These are phyloP conservation scores for Cyamopsis tetragonoloba DNA, from an alignment of 306 rosid genomes.

Conservation along the genomic window DNA sequence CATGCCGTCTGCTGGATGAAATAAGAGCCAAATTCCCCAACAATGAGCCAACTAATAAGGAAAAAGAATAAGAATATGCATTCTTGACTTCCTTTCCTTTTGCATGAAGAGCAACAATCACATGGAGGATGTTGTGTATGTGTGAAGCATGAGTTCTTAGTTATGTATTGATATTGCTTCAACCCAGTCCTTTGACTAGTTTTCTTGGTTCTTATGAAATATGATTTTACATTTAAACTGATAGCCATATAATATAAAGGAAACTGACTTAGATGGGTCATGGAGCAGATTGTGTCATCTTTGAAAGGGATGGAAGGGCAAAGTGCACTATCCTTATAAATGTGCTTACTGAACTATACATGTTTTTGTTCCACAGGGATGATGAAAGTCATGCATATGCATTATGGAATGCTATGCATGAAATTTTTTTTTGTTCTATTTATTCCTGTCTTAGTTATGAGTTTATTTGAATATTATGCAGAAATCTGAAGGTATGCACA, in stretches of 20 bases:
- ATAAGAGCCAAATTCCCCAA: slow-evolving; percentile 1
- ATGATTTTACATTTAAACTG: background rate
- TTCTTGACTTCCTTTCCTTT: slow-evolving; percentile 18
- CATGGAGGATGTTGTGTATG: slow-evolving; percentile 11
- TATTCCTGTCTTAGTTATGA: background rate
- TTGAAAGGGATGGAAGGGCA: slow-evolving; percentile 9
- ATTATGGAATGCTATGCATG: slow-evolving; percentile 11
- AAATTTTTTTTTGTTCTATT: slow-evolving; percentile 10
- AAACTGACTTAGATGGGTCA: background rate
- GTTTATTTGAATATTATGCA: slow-evolving; percentile 44
- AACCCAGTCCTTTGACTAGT: background rate
- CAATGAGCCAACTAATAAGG: slow-evolving; percentile 6
- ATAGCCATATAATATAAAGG: background rate
- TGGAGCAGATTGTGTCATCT: background rate
- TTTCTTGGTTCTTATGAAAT: slow-evolving; percentile 11
- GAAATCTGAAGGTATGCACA: slow-evolving; percentile 56
- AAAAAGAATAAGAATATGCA: background rate
- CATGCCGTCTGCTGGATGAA: slow-evolving; percentile 5
- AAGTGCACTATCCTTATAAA: background rate
- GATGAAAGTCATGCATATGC: slow-evolving; percentile 21
- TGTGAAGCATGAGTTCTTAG: slow-evolving; percentile 5
- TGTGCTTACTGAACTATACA: background rate
- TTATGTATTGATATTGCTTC: background rate
- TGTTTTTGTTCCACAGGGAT: background rate
- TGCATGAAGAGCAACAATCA: background rate